Conservation (phyloP, 805 yeast species). For the Debaryomyces castellii region DNA sequence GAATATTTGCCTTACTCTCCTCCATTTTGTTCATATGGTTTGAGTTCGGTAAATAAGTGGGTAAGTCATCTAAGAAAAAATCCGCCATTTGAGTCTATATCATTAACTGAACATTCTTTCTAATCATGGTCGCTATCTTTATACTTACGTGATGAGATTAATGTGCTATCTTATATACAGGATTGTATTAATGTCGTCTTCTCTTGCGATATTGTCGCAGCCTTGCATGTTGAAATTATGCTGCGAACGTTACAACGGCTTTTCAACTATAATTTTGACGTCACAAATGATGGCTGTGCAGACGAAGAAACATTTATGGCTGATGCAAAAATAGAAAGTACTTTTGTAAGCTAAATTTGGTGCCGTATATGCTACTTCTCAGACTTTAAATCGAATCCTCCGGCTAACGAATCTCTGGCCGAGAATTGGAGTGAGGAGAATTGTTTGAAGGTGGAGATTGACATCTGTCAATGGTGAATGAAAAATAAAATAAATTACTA, state of each 20-base stretch:
- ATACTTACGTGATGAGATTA: background rate
- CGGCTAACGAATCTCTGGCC: no score
- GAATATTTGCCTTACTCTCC: no score
- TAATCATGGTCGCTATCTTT: background rate
- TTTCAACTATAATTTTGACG: background rate
- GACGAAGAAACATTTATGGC: background rate
- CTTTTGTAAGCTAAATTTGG: no score
- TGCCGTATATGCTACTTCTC: no score
- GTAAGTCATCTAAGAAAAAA: constrained; percentile 27
- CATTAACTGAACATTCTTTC: background rate
- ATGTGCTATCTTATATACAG: no score
- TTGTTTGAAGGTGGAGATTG: no score
- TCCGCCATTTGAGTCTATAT: background rate
- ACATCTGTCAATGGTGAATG: no score
- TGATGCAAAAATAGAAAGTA: background rate
- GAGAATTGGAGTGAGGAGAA: no score
- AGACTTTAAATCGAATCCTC: no score
- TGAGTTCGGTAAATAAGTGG: constrained; percentile 38
- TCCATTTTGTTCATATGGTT: constrained; percentile 1
- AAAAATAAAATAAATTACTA: no score
- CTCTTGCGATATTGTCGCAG: background rate
- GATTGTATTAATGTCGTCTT: background rate
- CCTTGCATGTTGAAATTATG: background rate
- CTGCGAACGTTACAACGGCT: background rate
- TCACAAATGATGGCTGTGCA: background rate